Conservation (phyloP, 441 rosid genomes). For the Sinapis alba region DNA sequence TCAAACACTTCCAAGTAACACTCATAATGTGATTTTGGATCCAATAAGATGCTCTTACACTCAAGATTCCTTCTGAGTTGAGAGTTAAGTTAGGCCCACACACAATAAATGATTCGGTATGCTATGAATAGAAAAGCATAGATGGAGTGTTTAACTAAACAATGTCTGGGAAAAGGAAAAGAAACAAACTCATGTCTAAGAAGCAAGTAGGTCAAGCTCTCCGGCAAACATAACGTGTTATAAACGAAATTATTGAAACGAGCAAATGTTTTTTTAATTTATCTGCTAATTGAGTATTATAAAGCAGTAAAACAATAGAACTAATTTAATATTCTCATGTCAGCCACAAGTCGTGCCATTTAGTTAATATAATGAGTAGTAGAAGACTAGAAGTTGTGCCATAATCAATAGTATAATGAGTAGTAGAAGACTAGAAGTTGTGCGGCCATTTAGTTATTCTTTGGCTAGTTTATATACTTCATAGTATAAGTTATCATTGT, state of each 20-base stretch:
- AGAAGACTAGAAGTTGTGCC: background rate
- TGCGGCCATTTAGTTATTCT: background rate
- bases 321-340: background rate
- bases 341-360: background rate
- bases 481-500: background rate
- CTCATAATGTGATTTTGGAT: background rate
- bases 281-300: background rate
- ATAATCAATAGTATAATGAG: background rate
- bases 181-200: background rate
- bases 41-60: slow-evolving; percentile 18
- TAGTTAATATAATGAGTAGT: background rate
- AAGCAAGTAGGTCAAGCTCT: slow-evolving; percentile 10
- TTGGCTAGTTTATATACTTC: background rate
- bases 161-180: slow-evolving; percentile 23
- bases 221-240: slow-evolving; percentile 16
- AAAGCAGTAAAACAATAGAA: background rate
- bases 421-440: background rate
- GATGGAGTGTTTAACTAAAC: slow-evolving; percentile 37
- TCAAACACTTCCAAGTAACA: background rate
- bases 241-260: slow-evolving; percentile 5
- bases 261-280: background rate
- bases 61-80: background rate
- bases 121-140: slow-evolving; percentile 2
- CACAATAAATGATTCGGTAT: slow-evolving; percentile 6
- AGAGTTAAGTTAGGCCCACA: slow-evolving; percentile 21